phyloP scores from a whole-genome alignment of 75 land plant genomes.

The Cunninghamia lanceolata region DNA sequence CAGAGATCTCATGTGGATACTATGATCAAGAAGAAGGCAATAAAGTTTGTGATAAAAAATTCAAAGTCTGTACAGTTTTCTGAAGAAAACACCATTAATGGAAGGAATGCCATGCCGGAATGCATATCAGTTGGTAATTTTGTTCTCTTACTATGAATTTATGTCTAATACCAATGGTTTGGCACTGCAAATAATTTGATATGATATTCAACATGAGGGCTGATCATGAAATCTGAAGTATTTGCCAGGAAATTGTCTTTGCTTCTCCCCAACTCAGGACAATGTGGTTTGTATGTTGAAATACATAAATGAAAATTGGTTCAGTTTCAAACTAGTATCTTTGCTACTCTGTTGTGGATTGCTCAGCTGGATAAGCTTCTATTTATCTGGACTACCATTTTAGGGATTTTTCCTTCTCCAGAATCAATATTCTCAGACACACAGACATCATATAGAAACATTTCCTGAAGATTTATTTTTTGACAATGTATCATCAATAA shows the following conservation, averaged over 20 bases:
- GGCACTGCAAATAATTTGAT: neutral
- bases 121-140: neutral
- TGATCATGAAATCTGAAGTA: neutral
- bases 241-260: neutral
- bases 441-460: neutral
- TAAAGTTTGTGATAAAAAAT: slow-evolving; percentile 9
- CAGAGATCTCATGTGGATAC: neutral
- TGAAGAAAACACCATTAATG: neutral
- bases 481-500: neutral
- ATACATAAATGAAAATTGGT: neutral
- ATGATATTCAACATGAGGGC: neutral
- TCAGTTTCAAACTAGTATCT: neutral
- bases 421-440: neutral
- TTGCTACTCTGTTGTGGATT: neutral
- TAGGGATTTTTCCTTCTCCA: too few species aligned
- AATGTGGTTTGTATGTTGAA: neutral
- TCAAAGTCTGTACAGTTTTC: neutral
- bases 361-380: neutral
- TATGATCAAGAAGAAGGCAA: slow-evolving; percentile 1
- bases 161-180: neutral
- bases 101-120: slow-evolving; percentile 3
- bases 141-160: neutral
- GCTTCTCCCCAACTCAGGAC: neutral
- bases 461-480: neutral
- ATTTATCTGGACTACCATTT: neutral